phyloP scores from a whole-genome alignment of 1,139 yeast species.

The Pichia sp. region DNA sequence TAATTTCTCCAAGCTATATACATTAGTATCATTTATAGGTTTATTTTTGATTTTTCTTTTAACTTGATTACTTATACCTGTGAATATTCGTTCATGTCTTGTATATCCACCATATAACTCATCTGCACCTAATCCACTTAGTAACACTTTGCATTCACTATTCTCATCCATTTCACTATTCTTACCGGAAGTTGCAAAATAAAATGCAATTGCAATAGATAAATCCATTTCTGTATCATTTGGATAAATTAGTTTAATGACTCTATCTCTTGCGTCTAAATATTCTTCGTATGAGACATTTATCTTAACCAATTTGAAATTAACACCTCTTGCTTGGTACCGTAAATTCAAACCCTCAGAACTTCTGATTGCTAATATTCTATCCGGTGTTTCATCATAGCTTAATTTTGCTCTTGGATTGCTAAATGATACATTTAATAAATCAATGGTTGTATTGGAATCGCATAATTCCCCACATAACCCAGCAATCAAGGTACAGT shows the following conservation, averaged over 20 bases:
- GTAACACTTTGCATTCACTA: conserved; percentile 59
- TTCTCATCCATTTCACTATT: conserved; percentile 13
- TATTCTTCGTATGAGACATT: conserved; percentile 69
- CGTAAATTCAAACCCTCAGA: conserved; percentile 42
- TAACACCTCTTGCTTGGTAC: conserved; percentile 31
- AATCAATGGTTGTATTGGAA: conserved; percentile 42
- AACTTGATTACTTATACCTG: conserved; percentile 27
- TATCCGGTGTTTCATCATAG: conserved; percentile 74
- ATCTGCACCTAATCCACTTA: conserved; percentile 97
- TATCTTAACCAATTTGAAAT: conserved; percentile 53
- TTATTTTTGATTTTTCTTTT: conserved; percentile 18
- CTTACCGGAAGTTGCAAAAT: conserved; percentile 63
- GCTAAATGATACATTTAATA: conserved; percentile 92
- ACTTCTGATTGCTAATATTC: conserved; percentile 62
- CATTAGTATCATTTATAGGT: conserved; percentile 18
- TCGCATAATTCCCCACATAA: conserved; percentile 27
- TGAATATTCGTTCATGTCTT: conserved; percentile 54
- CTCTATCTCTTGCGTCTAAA: conserved; percentile 43
- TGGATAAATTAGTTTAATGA: conserved; percentile 68
- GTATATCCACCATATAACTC: conserved; percentile 92
- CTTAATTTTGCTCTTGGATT: conserved; percentile 68
- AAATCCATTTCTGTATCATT: conserved; percentile 89
- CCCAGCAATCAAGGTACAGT: conserved; percentile 74
- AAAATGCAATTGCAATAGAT: conserved; percentile 90
- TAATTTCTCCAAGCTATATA: conserved; percentile 23